Evolutionary conservation across 768 basidiomycete genomes (phyloP).

Genomic region (Panellus pusillus): DNA sequence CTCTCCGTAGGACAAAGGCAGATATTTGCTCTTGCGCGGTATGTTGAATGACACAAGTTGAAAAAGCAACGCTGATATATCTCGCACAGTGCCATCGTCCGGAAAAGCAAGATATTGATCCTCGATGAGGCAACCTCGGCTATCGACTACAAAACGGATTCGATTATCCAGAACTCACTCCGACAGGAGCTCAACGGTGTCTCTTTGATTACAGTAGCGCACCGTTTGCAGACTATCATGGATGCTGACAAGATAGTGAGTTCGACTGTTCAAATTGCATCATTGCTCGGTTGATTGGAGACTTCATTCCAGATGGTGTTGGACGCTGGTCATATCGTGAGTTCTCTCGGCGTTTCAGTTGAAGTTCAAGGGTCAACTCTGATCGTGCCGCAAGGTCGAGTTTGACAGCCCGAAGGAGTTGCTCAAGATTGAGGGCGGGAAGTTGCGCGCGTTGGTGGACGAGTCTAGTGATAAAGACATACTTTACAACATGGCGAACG

Average conservation of each 20-base stretch:
- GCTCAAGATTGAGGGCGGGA: slow-evolving; percentile 49
- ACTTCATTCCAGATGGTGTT: slow-evolving; percentile 33
- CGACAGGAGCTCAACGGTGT: slow-evolving; percentile 13
- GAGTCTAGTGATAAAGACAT: slow-evolving; percentile 53
- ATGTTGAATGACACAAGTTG: slow-evolving; percentile 22
- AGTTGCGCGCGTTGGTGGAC: slow-evolving; percentile 54
- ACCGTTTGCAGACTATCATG: slow-evolving; percentile 24
- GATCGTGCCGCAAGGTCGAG: slow-evolving; percentile 38
- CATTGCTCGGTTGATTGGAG: slow-evolving; percentile 10
- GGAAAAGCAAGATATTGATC: slow-evolving; percentile 23
- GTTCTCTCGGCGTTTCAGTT: not conserved
- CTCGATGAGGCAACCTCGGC: slow-evolving; percentile 18
- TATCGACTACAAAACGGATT: slow-evolving; percentile 36
- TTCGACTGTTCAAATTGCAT: slow-evolving; percentile 21
- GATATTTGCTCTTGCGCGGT: slow-evolving; percentile 41
- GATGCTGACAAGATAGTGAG: slow-evolving; percentile 32
- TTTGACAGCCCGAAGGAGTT: slow-evolving; percentile 53
- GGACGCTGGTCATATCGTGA: slow-evolving; percentile 41
- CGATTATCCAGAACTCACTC: slow-evolving; percentile 43
- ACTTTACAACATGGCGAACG: slow-evolving; percentile 44
- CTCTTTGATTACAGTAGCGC: slow-evolving; percentile 14
- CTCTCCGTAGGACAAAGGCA: slow-evolving; percentile 46
- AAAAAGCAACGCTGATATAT: slow-evolving; percentile 3
- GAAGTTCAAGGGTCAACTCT: not conserved
- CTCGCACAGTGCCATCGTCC: slow-evolving; percentile 6